Conservation (phyloP, 768 basidiomycete species). For the Roridomyces roridus region DNA sequence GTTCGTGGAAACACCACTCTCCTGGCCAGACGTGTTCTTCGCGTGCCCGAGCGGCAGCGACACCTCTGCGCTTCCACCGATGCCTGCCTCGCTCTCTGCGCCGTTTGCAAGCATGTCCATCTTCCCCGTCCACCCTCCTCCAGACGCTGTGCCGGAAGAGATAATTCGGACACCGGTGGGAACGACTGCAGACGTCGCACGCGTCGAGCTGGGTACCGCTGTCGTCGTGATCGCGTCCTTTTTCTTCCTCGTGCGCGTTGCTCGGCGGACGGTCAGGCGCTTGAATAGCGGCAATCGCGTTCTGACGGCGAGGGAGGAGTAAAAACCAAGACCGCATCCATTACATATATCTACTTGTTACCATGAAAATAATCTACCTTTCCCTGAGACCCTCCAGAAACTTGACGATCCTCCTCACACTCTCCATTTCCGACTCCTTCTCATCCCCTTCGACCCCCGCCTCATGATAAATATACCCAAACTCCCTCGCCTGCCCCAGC, state of each 20-base stretch:
- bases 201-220: conserved; percentile 48
- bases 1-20: conserved; percentile 36
- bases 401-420: conserved; percentile 55
- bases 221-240: conserved; percentile 46
- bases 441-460: conserved; percentile 20
- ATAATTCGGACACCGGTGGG: conserved; percentile 46
- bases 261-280: background rate
- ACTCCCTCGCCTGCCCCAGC: conserved; percentile 51
- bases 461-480: conserved; percentile 51
- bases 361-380: no score
- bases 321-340: no score
- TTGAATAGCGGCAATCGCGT: no score
- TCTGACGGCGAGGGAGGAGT: no score
- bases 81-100: conserved; percentile 26
- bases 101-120: conserved; percentile 22
- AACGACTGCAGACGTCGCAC: conserved; percentile 36
- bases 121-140: conserved; percentile 6
- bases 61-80: conserved; percentile 4
- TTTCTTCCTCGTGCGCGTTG: conserved; percentile 37
- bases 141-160: conserved; percentile 14
- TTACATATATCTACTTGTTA: no score
- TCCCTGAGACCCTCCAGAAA: conserved; percentile 56
- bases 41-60: conserved; percentile 44
- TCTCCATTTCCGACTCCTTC: conserved; percentile 40
- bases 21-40: conserved; percentile 46